Evolutionary conservation across 2,329 filamentous ascomycete genomes (phyloP), one percentile per base, ranked within the genome.

Genomic region (Cercospora sesami): DNA sequence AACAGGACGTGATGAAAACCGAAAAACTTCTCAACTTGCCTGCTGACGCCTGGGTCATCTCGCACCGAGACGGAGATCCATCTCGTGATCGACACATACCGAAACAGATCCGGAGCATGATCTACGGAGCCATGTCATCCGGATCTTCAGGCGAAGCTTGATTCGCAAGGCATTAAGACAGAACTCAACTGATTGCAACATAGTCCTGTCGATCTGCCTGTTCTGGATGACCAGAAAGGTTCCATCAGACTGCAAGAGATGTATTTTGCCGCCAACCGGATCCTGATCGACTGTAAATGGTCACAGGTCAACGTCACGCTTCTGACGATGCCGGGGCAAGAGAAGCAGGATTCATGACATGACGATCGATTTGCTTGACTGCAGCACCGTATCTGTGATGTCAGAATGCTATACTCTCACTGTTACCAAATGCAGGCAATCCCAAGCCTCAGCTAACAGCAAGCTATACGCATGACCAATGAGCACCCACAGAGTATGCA

Each of bases 11-110:
- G 28, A 10, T 12, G 5, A 36, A 48, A 55, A 12, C 12, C 57
- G n/a, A 21, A 55, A 5, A 55, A 21, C 14, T n/a, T 18, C 53
- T 31, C 53, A 28, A n/a, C 21, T 58, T 33, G 18, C 9, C 23
- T 45, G 45, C 28, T 48, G 31, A 48, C 28, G 10, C 23, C 55
- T 67, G 65, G 61, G 39, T 60, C 48, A 64, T 67, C 61, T 67
- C 36, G 26, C 42, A 64, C 61, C 65, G 60, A 67, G 64, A 18
- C 42, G 60, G 60, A 14, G n/a, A 18, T 26, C 48, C 21, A 30
- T 30, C 21, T 58, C 62, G 51, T 53, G 60, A 63, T 63, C 60
- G 45, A 51, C 45, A 39, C 12, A 26, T 63, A 33, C 61, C 42
- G 45, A 21, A 55, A 55, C 28, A 31, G 8, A 21, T 55, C 36